phyloP scores from a whole-genome alignment of 495 filamentous ascomycete species.

The Baudoinia panamericana region DNA sequence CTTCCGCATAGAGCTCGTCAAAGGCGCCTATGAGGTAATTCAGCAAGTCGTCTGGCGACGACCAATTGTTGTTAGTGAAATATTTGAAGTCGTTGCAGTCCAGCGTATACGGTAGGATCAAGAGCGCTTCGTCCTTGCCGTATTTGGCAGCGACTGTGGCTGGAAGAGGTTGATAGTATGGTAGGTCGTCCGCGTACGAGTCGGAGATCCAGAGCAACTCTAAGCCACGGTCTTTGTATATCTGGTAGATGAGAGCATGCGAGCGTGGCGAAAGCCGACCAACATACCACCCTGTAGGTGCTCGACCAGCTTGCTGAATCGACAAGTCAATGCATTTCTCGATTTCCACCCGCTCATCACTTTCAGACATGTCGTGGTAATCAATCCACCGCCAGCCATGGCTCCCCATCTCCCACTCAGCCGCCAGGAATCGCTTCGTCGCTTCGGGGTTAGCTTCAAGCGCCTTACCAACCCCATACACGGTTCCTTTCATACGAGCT shows the following conservation, averaged over 20 bases:
- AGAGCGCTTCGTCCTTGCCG: background rate
- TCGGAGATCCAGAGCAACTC: constrained; percentile 6
- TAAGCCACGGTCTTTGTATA: constrained; percentile 1
- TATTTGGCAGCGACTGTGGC: background rate
- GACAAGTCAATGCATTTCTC: constrained; percentile 2
- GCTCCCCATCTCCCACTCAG: constrained; percentile 5
- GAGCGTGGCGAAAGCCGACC: background rate
- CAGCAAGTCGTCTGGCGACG: constrained; percentile 1
- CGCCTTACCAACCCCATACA: constrained; percentile 3
- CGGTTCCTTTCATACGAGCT: background rate
- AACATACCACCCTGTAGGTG: constrained; percentile 4
- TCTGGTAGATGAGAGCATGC: background rate
- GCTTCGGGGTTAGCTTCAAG: constrained; percentile 1
- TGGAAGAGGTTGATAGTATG: constrained; percentile 3
- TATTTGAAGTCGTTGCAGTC: constrained; percentile 8
- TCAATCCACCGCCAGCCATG: constrained; percentile 7
- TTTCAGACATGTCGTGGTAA: constrained; percentile 1
- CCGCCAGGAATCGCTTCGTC: background rate
- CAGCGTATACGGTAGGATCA: constrained; percentile 3
- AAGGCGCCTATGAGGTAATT: constrained; percentile 1
- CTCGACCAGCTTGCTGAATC: background rate
- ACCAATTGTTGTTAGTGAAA: constrained; percentile 1
- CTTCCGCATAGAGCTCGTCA: constrained; percentile 8
- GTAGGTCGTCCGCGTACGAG: constrained; percentile 6
- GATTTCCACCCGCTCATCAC: constrained; percentile 1